Conservation (phyloP, 345 rosid species). For the Sapria himalayana region DNA sequence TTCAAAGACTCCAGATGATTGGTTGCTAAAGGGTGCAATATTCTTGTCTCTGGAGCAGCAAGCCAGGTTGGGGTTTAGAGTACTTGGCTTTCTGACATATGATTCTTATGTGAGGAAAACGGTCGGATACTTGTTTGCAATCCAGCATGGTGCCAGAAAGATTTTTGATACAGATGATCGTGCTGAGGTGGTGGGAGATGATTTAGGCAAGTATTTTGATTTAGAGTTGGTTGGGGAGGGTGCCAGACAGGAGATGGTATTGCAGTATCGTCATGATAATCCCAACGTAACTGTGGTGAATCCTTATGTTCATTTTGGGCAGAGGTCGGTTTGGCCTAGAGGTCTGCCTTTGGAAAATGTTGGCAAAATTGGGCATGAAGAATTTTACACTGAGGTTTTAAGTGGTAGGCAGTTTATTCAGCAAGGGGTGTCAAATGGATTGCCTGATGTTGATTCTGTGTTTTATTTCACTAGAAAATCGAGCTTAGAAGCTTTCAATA, state of each 20-base stretch:
- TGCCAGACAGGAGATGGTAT: slow-evolving; percentile 57
- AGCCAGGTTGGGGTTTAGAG: slow-evolving; percentile 54
- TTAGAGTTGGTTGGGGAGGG: slow-evolving; percentile 68
- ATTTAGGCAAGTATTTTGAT: slow-evolving; percentile 80
- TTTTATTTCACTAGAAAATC: slow-evolving; percentile 84
- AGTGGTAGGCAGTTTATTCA: slow-evolving; percentile 95
- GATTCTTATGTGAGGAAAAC: slow-evolving; percentile 73
- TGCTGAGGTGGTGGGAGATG: slow-evolving; percentile 64
- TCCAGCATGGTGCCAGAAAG: slow-evolving; percentile 90
- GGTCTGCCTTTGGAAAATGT: slow-evolving; percentile 94
- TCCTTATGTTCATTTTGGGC: slow-evolving; percentile 91
- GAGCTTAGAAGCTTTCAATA: slow-evolving; percentile 63
- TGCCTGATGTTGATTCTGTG: slow-evolving; percentile 97
- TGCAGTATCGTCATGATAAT: slow-evolving; percentile 83
- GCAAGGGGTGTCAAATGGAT: slow-evolving; percentile 87
- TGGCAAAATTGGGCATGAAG: slow-evolving; percentile 75
- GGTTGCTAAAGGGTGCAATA: slow-evolving; percentile 77
- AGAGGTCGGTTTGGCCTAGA: slow-evolving; percentile 96
- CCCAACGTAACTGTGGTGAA: slow-evolving; percentile 60
- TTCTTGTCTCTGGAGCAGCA: slow-evolving; percentile 73
- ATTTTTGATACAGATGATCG: slow-evolving; percentile 90
- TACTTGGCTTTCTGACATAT: slow-evolving; percentile 65
- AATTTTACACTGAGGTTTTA: slow-evolving; percentile 74
- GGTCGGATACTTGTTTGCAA: slow-evolving; percentile 83
- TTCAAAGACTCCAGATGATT: slow-evolving; percentile 62